Percentiles rank a stretch among this genome's conserved stretches.
Conservation (phyloP, 176 grass and related monocot species). For the Raddia guianensis region DNA sequence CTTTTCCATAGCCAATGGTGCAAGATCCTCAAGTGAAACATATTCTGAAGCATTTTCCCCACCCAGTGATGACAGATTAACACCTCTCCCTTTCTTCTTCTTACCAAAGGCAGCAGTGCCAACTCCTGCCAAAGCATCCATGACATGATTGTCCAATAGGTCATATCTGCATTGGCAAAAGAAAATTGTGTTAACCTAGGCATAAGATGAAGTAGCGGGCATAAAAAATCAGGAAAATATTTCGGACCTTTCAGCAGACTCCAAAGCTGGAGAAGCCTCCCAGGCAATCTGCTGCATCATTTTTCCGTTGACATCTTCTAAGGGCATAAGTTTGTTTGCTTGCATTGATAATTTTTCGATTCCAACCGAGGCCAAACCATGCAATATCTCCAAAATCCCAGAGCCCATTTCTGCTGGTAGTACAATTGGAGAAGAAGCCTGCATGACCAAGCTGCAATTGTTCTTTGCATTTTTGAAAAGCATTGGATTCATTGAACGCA, state of each 20-base stretch:
- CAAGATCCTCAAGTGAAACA: constrained; percentile 92
- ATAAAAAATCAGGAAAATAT: constrained; percentile 25
- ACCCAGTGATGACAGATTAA: constrained; percentile 49
- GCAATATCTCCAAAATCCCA: constrained; percentile 94
- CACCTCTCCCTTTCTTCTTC: constrained; percentile 57
- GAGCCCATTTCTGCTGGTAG: constrained; percentile 97
- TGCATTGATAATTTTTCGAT: constrained; percentile 91
- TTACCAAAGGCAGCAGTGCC: constrained; percentile 42
- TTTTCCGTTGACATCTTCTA: constrained; percentile 97
- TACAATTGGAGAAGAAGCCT: constrained; percentile 86
- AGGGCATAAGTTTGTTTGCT: constrained; percentile 93
- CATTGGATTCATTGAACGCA: constrained; percentile 78
- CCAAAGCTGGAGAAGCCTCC: constrained; percentile 64
- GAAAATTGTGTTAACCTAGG: constrained; percentile 24
- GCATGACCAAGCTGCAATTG: constrained; percentile 88
- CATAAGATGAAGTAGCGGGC: constrained; percentile 13
- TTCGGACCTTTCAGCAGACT: constrained; percentile 61
- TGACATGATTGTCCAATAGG: constrained; percentile 51
- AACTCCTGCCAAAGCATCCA: constrained; percentile 35
- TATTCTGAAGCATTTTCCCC: constrained; percentile 65
- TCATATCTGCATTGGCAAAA: constrained; percentile 52
- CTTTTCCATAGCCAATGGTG: constrained; percentile 98
- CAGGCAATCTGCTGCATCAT: constrained; percentile 85
- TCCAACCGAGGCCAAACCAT: constrained; percentile 80
- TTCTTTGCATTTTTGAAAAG: constrained; percentile 87